Conservation (phyloP, 2,329 filamentous ascomycete genomes). For the Phoma sp. region DNA sequence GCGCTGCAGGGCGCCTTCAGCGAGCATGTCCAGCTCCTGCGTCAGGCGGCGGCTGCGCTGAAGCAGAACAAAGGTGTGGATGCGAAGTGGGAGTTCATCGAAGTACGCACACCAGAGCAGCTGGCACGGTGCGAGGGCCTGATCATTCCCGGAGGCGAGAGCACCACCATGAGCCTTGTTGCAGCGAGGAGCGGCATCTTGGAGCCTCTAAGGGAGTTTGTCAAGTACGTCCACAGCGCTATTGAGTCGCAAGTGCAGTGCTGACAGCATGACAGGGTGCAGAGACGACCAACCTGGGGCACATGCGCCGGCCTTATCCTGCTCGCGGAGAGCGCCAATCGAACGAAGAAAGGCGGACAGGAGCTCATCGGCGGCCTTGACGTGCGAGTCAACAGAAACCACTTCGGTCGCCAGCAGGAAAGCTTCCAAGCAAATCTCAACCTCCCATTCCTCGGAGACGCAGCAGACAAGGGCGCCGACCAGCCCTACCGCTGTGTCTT, state of each 20-base stretch:
- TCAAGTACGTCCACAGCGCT: conserved; percentile 69
- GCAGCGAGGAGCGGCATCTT: conserved; percentile 81
- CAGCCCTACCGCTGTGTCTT: conserved; percentile 82
- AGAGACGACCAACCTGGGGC: conserved; percentile 87
- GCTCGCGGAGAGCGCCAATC: conserved; percentile 84
- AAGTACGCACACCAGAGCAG: conserved; percentile 78
- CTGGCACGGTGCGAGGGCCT: conserved; percentile 78
- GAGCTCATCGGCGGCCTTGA: conserved; percentile 91
- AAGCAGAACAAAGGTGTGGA: conserved; percentile 24
- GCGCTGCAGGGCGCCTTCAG: conserved; percentile 91
- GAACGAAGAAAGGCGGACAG: conserved; percentile 88
- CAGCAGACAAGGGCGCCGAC: conserved; percentile 36
- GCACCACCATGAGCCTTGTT: conserved; percentile 89
- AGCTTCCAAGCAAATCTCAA: conserved; percentile 81
- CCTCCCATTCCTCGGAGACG: conserved; percentile 68
- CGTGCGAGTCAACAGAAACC: conserved; percentile 89
- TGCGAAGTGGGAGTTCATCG: conserved; percentile 67
- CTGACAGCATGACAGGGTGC: conserved; percentile 58
- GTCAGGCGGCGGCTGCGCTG: conserved; percentile 66
- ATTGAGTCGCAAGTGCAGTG: not conserved
- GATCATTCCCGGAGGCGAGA: conserved; percentile 92
- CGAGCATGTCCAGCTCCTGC: conserved; percentile 82
- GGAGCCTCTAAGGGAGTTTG: conserved; percentile 84
- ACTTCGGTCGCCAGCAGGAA: conserved; percentile 92
- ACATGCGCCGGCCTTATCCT: conserved; percentile 95